A percentile compares a stretch with the other conserved stretches of the same genome.
phyloP scores from a whole-genome alignment of 164 flowering plant species.

The Tetrastigma voinierianum region DNA sequence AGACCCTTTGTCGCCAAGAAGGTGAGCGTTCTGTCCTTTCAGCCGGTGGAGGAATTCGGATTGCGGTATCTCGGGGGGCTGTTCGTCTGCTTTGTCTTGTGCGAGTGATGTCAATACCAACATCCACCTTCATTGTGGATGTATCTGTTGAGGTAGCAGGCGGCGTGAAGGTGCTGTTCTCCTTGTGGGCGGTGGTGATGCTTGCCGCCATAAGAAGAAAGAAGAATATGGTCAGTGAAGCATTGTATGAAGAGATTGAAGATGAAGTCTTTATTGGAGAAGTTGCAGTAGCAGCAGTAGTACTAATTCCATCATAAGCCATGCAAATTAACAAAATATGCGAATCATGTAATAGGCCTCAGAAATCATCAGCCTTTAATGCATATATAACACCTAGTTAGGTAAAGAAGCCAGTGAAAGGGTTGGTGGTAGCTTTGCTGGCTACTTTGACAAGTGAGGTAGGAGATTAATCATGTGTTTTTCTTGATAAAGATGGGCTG shows the following conservation, averaged over 20 bases:
- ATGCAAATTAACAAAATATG: slow-evolving; percentile 27
- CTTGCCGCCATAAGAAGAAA: slow-evolving; percentile 12
- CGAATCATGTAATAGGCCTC: too few species aligned
- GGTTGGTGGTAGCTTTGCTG: neutral
- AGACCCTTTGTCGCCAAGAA: slow-evolving; percentile 22
- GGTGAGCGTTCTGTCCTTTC: neutral
- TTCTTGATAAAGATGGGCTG: neutral
- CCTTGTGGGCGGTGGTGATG: slow-evolving; percentile 8
- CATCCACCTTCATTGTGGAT: neutral
- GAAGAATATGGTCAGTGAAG: slow-evolving; percentile 19
- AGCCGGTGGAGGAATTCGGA: slow-evolving; percentile 9
- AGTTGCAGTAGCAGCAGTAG: neutral
- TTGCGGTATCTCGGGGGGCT: neutral
- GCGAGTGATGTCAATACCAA: neutral
- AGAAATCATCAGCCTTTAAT: too few species aligned
- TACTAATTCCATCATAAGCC: slow-evolving; percentile 22
- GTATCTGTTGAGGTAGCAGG: neutral
- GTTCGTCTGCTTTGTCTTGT: slow-evolving; percentile 5
- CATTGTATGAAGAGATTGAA: slow-evolving; percentile 5
- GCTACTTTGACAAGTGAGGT: neutral
- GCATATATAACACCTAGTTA: too few species aligned
- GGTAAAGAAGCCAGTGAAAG: neutral
- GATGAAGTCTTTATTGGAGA: neutral
- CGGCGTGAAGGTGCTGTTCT: neutral
- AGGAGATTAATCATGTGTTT: neutral